Percentiles rank a stretch among this genome's conserved stretches.
Evolutionary conservation across 129 eudicot species (phyloP).

Genomic region (Tagetes erecta): DNA sequence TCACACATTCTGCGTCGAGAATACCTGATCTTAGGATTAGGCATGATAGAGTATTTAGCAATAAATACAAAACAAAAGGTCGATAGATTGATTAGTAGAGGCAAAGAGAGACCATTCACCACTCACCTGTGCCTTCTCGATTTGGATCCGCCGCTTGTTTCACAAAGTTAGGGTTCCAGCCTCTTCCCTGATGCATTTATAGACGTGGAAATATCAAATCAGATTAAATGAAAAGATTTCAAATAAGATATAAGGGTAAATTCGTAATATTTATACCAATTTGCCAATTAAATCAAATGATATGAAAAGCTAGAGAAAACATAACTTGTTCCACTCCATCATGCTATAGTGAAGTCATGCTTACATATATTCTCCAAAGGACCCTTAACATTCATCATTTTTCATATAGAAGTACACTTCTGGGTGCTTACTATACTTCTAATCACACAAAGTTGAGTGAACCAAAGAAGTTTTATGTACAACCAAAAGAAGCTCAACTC

Average conservation of each 20-base stretch:
- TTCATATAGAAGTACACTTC: not conserved
- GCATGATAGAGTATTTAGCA: not conserved
- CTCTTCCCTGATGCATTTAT: conserved; percentile 24
- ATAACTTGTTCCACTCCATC: conserved; percentile 5
- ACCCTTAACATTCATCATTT: conserved; percentile 1
- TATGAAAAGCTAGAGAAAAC: conserved; percentile 17
- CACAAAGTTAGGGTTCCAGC: conserved; percentile 22
- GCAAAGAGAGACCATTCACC: conserved; percentile 23
- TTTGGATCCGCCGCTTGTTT: conserved; percentile 21
- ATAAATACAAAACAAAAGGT: conserved; percentile 14
- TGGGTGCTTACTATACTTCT: conserved; percentile 1
- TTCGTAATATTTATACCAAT: conserved; percentile 5
- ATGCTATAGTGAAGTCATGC: not conserved
- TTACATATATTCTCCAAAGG: conserved; percentile 2
- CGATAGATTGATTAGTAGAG: conserved; percentile 13
- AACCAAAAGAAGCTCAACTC: not conserved
- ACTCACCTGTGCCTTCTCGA: conserved; percentile 27
- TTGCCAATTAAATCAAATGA: conserved; percentile 5
- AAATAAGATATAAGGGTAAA: conserved; percentile 29
- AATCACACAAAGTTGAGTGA: not conserved
- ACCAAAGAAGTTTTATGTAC: not conserved
- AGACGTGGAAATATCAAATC: conserved; percentile 16
- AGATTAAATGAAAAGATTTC: not conserved
- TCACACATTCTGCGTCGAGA: conserved; percentile 10
- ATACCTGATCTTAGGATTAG: conserved; percentile 12